Conservation (phyloP, 2,329 filamentous ascomycete genomes). For the Verticillium zaregamsianum region DNA sequence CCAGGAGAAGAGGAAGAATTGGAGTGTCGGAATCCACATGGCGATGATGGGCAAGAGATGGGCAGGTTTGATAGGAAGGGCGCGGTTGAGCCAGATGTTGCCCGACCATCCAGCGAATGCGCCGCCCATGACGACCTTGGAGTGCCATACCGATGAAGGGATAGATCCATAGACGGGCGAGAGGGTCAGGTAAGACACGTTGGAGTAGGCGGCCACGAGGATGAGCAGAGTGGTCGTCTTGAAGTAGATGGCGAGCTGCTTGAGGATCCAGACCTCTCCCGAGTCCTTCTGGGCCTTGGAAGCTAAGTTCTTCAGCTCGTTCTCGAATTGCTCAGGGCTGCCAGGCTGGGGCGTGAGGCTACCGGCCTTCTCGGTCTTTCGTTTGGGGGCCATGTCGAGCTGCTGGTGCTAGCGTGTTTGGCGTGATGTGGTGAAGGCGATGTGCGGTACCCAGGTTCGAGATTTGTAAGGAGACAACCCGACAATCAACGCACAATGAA, state of each 20-base stretch:
- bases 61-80: constrained; percentile 44
- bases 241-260: constrained; percentile 31
- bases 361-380: constrained; percentile 2
- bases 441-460: background rate
- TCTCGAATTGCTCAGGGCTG: constrained; percentile 49
- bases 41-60: constrained; percentile 67
- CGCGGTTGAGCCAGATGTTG: constrained; percentile 51
- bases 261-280: constrained; percentile 19
- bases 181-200: constrained; percentile 70
- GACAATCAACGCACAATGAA: background rate
- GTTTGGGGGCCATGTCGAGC: constrained; percentile 9
- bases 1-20: constrained; percentile 65
- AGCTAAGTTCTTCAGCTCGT: constrained; percentile 48
- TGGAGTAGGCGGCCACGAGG: constrained; percentile 60
- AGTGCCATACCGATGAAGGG: constrained; percentile 69
- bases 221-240: constrained; percentile 41
- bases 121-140: constrained; percentile 58
- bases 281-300: constrained; percentile 34
- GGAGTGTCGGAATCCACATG: constrained; percentile 67
- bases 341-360: constrained; percentile 24
- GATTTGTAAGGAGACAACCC: background rate
- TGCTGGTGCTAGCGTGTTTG: background rate
- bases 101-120: constrained; percentile 69
- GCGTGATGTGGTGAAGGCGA: background rate
- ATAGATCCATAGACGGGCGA: constrained; percentile 88